These are phyloP conservation scores for Colletotrichum sublineola DNA, from an alignment of 2,329 filamentous ascomycete species.

Conservation along the genomic window DNA sequence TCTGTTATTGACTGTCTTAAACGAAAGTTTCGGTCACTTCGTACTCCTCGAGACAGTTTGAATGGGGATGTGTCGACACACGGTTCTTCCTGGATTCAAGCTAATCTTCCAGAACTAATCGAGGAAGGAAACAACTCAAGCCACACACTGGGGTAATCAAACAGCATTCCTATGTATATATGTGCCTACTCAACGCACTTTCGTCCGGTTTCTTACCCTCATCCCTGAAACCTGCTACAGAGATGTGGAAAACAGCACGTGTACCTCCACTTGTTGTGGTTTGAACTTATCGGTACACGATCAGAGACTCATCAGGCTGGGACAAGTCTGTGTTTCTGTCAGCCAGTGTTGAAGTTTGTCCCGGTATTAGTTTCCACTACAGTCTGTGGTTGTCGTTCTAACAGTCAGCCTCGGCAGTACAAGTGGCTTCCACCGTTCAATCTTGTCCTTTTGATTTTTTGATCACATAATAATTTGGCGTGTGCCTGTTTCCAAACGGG, in stretches of 20 bases:
- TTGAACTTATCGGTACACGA: neutral
- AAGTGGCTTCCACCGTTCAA: neutral
- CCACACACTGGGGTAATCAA: neutral
- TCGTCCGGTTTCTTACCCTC: neutral
- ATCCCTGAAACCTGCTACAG: neutral
- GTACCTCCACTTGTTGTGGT: neutral
- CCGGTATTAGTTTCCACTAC: neutral
- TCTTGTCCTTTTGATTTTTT: neutral
- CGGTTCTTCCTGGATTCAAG: neutral
- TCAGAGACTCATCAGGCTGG: neutral
- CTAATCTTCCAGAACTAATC: slow-evolving; percentile 16
- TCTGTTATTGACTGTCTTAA: neutral
- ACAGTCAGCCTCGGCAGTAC: neutral
- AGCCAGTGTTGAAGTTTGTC: neutral
- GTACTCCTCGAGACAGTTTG: slow-evolving; percentile 7
- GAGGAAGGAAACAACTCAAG: neutral
- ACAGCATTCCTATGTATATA: neutral
- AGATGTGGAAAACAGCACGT: neutral
- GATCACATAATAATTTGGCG: neutral
- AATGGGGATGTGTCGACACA: slow-evolving; percentile 18
- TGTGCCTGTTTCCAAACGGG: neutral
- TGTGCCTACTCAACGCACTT: slow-evolving; percentile 7
- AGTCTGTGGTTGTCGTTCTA: neutral
- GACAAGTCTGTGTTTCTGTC: neutral
- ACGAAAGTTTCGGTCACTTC: slow-evolving; percentile 4